Evolutionary conservation across 768 basidiomycete species (phyloP), one percentile per base, ranked within the genome.

Genomic region (Mrakia hoshinonis): DNA sequence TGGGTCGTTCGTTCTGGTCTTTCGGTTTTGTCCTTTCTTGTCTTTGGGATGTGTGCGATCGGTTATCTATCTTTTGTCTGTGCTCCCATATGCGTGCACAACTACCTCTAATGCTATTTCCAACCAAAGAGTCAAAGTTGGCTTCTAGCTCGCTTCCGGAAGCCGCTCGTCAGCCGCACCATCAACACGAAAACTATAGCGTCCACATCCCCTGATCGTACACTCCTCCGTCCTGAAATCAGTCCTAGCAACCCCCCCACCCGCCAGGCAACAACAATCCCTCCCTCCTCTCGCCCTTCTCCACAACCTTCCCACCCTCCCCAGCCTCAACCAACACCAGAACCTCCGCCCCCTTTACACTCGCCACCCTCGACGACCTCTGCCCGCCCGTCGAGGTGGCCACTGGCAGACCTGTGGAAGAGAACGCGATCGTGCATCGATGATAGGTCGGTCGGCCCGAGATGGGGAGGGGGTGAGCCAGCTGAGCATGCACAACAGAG

Each of bases 341-440:
- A 1, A 87, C 91, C 77, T 93, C 92, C 20, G 91, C 90, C 1
- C 87, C 88, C 51, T 84, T 86, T 62, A 95, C 76, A 75, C 91
- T 92, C 15, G 88, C 88, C 4, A 89, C 87, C 29, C 90, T 83
- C 76, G 89, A 90, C 22, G 91, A 92, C 7, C 91, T 82, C 77
- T 95, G 92, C 0, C 91, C 90, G 29, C 92, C 92, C 0, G 92
- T 94, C 68, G 88, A 91, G 74, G 82, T 85, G 2, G 90, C 92
- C 68, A 82, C 82, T 67, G 91, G 81, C 10, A 84, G 84, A 3
- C 80, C 81, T 0, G 72, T 68, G 0, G 74, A 73, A 1, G 83
- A 80, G n/a, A 80, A 73, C 15, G 74, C 80, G 48, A 93, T 82
- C 20, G 85, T 75, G 3, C 87, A 91, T 6, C 92, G 87, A 78